Base-by-base conservation (phyloP, 208 protist genomes). In the Zelonia costaricensis region DNA sequence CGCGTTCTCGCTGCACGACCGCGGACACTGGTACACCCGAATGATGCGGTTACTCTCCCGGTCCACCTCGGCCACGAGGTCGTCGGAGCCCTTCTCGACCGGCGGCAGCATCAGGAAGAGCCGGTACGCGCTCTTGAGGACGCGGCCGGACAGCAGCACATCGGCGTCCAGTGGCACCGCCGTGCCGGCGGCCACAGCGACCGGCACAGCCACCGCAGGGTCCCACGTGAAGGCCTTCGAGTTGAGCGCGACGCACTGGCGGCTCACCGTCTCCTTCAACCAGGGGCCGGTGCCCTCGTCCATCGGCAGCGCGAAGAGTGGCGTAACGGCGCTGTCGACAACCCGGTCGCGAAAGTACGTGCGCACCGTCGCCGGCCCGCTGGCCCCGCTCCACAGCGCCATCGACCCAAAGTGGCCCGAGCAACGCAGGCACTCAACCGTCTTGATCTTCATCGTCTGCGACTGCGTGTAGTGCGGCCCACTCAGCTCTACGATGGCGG, bases 201-300 rank as follows among this genome's bases (percentile, higher is more conserved):
- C 66, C 4, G 82, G 84, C 20, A 77, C 74, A 30, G 64, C 67
- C 15, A 84, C 38, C 13, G 63, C 66, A 18, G 63, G 40, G 60
- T 94, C 88, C 86, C 87, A 96, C 31, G 82, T 63, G 52, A 79
- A 74, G 10, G 39, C 43, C 7, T 67, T 66, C 46, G 77, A 64
- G 39, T 52, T 40, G n/a, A 96, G 58, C n/a, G 66, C 45, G 48
- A 84, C 46, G 36, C 76, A 77, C 18, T 47, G 55, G 20, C 67
- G 46, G 0, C 83, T 31, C 10, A 74, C 81, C 35, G 80, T 69
- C 48, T 96, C 88, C 74, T 96, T 96, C 33, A 94, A 28, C 86
- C 85, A 94, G 33, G 80, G 48, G 0, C 91, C 91, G 38, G 76
- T 81, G 7, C 91, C 88, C 58, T 96, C 91, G 76, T 96, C 91